Base-by-base conservation (phyloP, 805 yeast genomes). In the Blastobotrys peoriensis region DNA sequence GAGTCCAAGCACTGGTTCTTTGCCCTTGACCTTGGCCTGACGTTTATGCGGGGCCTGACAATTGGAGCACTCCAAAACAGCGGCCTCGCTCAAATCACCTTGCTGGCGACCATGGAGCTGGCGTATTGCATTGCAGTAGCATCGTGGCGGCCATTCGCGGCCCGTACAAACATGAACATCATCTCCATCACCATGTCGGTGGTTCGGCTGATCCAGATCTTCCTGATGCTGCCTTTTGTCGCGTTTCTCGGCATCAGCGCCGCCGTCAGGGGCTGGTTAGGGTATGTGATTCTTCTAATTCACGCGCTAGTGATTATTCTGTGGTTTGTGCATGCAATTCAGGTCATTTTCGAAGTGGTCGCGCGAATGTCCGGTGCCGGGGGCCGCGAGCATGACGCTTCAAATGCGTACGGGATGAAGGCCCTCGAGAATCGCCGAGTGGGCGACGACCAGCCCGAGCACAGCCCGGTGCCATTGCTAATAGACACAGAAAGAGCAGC, bases 81-180 rank as follows among this genome's bases (percentile, higher is more conserved):
- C 1, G 68, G 68, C 5, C 43, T 58, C 4, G 67, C 68, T 2
- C 68, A 64, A 42, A 45, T 64, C n/a, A 45, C 53, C 0, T 28
- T 64, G 3, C 51, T 64, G 19, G 60, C 63, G 3, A 40, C 56
- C 8, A 25, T 53, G 8, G 68, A 64, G 40, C 40, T 58, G 19
- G 45, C 47, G 18, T 47, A 43, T 28, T 46, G 59, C 18, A 28
- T 53, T 8, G 46, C 52, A 4, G 30, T 59, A 9, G 35, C 44
- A 34, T 44, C 35, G n/a, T 43, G 48, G 27, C 56, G 49, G 28
- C 67, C 64, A 15, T 64, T 36, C 39, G 56, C 49, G 25, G 43
- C 47, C 9, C 48, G 40, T 19, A 57, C 64, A 10, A 52, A 44
- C 38, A 62, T 55, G 64, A 64, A 57, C 41, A 30, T 52, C 21